Percentiles rank a stretch among this genome's conserved stretches.
Conservation (phyloP, 2,329 filamentous ascomycete species). For the Colletotrichum orbiculare region DNA sequence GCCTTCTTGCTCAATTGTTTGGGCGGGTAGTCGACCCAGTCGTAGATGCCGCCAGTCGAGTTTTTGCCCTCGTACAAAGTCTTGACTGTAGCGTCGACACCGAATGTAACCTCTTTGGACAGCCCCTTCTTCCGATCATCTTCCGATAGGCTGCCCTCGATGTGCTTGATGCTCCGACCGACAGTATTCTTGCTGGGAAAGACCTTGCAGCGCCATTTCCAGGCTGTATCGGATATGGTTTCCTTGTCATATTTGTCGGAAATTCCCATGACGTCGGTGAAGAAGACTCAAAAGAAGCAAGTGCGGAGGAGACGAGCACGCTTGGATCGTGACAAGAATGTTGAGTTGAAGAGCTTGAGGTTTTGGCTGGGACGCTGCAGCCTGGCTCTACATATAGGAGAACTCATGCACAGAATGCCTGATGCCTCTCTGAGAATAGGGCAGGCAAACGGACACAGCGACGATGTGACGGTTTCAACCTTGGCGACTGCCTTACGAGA, state of each 20-base stretch:
- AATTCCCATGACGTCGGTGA: conserved; percentile 1
- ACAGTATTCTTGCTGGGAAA: conserved; percentile 37
- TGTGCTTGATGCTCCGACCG: conserved; percentile 36
- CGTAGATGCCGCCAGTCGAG: conserved; percentile 40
- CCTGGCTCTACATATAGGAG: no score
- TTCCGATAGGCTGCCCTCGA: conserved; percentile 28
- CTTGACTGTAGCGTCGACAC: conserved; percentile 47
- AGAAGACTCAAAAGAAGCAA: neutral
- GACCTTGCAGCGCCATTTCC: conserved; percentile 48
- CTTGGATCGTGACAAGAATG: neutral
- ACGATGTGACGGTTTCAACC: no score
- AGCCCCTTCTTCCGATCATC: conserved; percentile 29
- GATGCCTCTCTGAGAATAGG: no score
- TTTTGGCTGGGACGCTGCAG: no score
- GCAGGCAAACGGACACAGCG: no score
- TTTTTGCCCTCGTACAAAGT: conserved; percentile 52
- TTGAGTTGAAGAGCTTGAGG: no score
- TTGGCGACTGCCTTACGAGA: no score
- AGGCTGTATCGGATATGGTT: conserved; percentile 42
- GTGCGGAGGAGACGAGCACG: neutral
- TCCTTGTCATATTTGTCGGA: conserved; percentile 8
- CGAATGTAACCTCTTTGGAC: conserved; percentile 40
- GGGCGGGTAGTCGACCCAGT: conserved; percentile 56
- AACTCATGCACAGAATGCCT: no score
- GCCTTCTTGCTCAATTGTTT: conserved; percentile 53